A percentile compares a stretch with the other conserved stretches of the same genome.
These are phyloP conservation scores for Aspergillus pseudoviridinutans DNA, from an alignment of 2,329 filamentous ascomycete species.

Conservation along the genomic window DNA sequence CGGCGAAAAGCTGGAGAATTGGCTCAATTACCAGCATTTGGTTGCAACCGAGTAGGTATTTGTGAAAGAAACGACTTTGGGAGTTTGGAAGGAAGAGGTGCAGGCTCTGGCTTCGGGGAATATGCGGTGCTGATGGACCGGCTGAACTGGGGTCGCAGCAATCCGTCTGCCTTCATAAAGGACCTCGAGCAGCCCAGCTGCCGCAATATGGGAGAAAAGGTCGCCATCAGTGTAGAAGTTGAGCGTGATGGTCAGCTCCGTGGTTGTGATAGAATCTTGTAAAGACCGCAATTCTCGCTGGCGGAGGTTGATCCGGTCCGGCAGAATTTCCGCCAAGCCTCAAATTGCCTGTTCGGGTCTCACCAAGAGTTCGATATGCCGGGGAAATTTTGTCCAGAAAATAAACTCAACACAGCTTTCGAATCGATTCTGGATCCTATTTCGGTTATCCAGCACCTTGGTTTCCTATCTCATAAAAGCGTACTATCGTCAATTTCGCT, in stretches of 20 bases:
- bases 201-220: slow-evolving; percentile 55
- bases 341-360: slow-evolving; percentile 21
- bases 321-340: slow-evolving; percentile 39
- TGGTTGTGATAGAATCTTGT: slow-evolving; percentile 10
- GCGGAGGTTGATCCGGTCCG: slow-evolving; percentile 29
- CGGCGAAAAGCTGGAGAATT: background rate
- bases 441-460: background rate
- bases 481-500: background rate
- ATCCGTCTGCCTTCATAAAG: slow-evolving; percentile 51
- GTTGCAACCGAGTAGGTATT: slow-evolving; percentile 36
- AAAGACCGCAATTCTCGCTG: slow-evolving; percentile 13
- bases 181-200: slow-evolving; percentile 69
- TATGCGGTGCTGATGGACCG: slow-evolving; percentile 52
- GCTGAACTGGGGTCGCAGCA: slow-evolving; percentile 48
- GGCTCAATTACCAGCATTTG: slow-evolving; percentile 31
- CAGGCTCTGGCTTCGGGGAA: slow-evolving; percentile 38
- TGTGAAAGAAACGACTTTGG: slow-evolving; percentile 42
- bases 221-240: slow-evolving; percentile 54
- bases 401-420: slow-evolving; percentile 6
- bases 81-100: slow-evolving; percentile 39
- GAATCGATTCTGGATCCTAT: slow-evolving; percentile 2
- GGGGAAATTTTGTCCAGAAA: slow-evolving; percentile 26
- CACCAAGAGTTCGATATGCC: slow-evolving; percentile 15
- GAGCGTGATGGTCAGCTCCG: slow-evolving; percentile 8
- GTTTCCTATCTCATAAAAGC: background rate